Conservation (phyloP, 2,329 filamentous ascomycete species). For the Penicillium janthinellum region DNA sequence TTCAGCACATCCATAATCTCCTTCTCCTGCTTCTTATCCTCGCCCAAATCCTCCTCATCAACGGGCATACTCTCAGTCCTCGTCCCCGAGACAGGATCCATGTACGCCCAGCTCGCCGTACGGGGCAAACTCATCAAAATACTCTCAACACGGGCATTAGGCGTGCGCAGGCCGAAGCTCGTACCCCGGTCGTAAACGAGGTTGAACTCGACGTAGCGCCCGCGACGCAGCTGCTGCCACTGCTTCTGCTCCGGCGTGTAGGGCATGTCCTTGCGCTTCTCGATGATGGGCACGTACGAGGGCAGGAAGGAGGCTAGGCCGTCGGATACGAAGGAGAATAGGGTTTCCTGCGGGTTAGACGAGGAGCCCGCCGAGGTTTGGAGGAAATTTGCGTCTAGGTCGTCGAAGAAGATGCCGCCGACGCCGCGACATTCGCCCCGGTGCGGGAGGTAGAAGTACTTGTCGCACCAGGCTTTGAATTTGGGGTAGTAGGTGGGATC, state of each 20-base stretch:
- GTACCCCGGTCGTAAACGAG: conserved; percentile 95
- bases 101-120: conserved; percentile 93
- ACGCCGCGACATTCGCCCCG: conserved; percentile 82
- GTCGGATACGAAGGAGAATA: conserved; percentile 86
- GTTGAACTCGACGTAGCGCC: conserved; percentile 98
- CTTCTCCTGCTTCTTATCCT: conserved; percentile 61
- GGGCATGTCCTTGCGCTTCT: conserved; percentile 87
- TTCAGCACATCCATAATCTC: conserved; percentile 72
- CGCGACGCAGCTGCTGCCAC: conserved; percentile 93
- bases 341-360: conserved; percentile 82
- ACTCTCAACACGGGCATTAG: conserved; percentile 88
- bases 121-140: conserved; percentile 96
- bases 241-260: conserved; percentile 84
- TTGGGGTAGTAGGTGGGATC: conserved; percentile 87
- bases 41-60: conserved; percentile 36
- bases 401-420: conserved; percentile 98
- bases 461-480: conserved; percentile 98
- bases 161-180: conserved; percentile 89
- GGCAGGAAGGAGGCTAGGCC: conserved; percentile 86
- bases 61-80: conserved; percentile 52
- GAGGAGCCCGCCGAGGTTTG: conserved; percentile 47
- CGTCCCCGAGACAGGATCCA: conserved; percentile 65
- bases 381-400: conserved; percentile 69
- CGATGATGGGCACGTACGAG: conserved; percentile 85
- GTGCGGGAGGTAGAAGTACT: conserved; percentile 95